Conservation (phyloP, 2,329 filamentous ascomycete species). For the Aspergillus pseudoglaucus region DNA sequence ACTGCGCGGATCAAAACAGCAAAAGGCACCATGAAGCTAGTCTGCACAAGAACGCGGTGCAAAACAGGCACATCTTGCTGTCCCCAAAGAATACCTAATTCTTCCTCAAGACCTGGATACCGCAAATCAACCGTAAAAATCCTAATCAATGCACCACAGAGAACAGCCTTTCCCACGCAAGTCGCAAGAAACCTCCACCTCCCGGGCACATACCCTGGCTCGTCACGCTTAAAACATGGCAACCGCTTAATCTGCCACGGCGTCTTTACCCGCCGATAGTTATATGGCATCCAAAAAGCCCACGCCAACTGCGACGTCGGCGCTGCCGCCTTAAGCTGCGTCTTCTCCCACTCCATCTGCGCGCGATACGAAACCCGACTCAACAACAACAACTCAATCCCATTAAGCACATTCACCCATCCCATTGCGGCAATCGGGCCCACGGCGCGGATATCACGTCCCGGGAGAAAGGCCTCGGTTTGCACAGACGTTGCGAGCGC, state of each 20-base stretch:
- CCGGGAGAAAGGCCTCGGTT: neutral
- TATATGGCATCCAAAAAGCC: constrained; percentile 10
- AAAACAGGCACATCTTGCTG: neutral
- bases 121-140: constrained; percentile 9
- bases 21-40: constrained; percentile 10
- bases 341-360: constrained; percentile 9
- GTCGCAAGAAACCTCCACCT: constrained; percentile 5
- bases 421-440: constrained; percentile 14
- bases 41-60: constrained; percentile 1
- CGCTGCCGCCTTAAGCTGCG: neutral
- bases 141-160: constrained; percentile 4
- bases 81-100: neutral
- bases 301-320: constrained; percentile 2
- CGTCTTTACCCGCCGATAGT: constrained; percentile 16
- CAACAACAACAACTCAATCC: constrained; percentile 12
- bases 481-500: constrained; percentile 9
- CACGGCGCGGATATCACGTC: constrained; percentile 3
- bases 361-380: constrained; percentile 11
- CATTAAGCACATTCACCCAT: constrained; percentile 18
- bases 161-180: constrained; percentile 1
- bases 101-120: neutral
- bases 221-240: constrained; percentile 1
- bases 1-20: constrained; percentile 8
- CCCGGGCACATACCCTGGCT: constrained; percentile 1
- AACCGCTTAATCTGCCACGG: constrained; percentile 15